These are phyloP conservation scores for Aspergillus udagawae DNA, from an alignment of 2,329 filamentous ascomycete genomes.

Conservation along the genomic window DNA sequence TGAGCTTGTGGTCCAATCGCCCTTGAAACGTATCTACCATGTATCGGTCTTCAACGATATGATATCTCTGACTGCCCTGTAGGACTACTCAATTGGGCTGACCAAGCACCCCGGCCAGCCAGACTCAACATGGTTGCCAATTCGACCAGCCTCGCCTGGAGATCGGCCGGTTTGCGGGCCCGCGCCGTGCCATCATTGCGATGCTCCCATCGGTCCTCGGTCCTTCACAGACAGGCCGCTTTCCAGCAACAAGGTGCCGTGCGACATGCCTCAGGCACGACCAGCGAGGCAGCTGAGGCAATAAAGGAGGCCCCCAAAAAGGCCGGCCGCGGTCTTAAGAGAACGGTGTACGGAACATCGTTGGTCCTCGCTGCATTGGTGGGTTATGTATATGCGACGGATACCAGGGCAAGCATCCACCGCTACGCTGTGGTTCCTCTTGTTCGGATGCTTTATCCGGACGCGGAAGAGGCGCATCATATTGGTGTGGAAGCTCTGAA, in stretches of 20 bases:
- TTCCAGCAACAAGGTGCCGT: neutral
- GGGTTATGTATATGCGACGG: conserved; percentile 66
- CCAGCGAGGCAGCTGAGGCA: conserved; percentile 3
- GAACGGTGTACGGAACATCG: conserved; percentile 45
- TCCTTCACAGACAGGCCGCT: conserved; percentile 1
- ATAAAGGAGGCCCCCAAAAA: conserved; percentile 23
- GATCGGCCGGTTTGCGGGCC: conserved; percentile 20
- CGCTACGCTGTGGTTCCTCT: conserved; percentile 58
- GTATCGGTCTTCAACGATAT: neutral
- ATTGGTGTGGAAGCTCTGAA: conserved; percentile 68
- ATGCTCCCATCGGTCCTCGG: conserved; percentile 20
- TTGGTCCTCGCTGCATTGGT: conserved; percentile 47
- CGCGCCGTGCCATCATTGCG: conserved; percentile 21
- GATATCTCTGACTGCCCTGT: neutral
- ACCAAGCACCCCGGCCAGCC: neutral
- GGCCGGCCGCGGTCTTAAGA: conserved; percentile 24
- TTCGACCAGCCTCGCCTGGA: conserved; percentile 23
- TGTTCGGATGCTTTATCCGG: conserved; percentile 39
- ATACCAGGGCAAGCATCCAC: conserved; percentile 68
- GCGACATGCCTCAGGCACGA: conserved; percentile 13
- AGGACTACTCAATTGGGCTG: neutral
- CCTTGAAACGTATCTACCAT: neutral
- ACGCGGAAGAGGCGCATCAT: conserved; percentile 84
- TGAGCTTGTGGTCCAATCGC: neutral
- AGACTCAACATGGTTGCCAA: conserved; percentile 19